These are phyloP conservation scores for Spizellomyces sp. DNA, from an alignment of 192 early-diverging fungal species.

Conservation along the genomic window DNA sequence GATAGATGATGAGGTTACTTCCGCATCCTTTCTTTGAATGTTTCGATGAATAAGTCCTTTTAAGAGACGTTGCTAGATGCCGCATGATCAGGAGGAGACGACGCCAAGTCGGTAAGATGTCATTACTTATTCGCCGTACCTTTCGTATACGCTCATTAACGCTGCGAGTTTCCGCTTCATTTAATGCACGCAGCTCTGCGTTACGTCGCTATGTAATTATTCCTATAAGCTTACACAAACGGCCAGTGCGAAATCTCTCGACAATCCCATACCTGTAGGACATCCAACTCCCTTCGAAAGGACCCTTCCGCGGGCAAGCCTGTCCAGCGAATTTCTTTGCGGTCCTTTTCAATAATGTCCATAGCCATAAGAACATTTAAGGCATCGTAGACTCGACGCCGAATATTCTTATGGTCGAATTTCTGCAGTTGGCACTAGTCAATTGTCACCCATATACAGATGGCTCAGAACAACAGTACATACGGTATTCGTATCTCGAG, in stretches of 20 bases:
- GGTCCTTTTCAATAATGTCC: conserved; percentile 64
- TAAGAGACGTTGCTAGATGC: conserved; percentile 18
- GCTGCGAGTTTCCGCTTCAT: conserved; percentile 6
- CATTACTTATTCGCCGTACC: conserved; percentile 7
- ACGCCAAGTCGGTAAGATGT: background rate
- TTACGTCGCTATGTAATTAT: conserved; percentile 14
- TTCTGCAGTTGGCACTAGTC: conserved; percentile 3
- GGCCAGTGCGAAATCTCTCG: background rate
- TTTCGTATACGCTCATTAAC: conserved; percentile 1
- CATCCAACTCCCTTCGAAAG: conserved; percentile 11
- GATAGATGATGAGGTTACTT: background rate
- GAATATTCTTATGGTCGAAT: conserved; percentile 65
- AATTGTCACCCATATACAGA: too few relatives aligned
- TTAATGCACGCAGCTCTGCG: conserved; percentile 5
- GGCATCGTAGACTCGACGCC: conserved; percentile 73
- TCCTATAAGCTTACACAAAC: background rate
- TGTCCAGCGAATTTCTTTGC: conserved; percentile 67
- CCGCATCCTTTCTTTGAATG: background rate
- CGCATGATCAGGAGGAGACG: background rate
- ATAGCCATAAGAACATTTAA: conserved; percentile 69
- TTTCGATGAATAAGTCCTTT: conserved; percentile 19
- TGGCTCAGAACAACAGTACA: background rate
- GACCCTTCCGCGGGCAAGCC: conserved; percentile 50
- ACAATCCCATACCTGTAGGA: conserved; percentile 20
- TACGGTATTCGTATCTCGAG: conserved; percentile 25